Base-by-base conservation (phyloP, 306 rosid genomes). In the Prunus padus region DNA sequence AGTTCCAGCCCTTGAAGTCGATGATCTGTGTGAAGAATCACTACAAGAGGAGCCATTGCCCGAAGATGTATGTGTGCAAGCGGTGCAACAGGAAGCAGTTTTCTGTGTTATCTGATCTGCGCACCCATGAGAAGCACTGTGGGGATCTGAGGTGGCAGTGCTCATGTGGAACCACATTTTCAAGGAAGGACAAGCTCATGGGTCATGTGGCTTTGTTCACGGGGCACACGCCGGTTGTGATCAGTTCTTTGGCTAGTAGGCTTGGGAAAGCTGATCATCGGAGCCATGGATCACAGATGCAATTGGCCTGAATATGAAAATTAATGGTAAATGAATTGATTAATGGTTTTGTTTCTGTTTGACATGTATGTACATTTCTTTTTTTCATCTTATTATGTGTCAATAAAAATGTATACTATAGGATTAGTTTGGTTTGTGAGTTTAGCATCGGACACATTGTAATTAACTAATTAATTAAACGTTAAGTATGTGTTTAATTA, bases 121-220 rank as follows among this genome's bases (percentile, higher is more conserved):
- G 97, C 71, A 92, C 97, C 2, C 98, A 95, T 71, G 98, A 95
- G 87, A 95, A 95, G 82, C 97, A 95, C 71, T 95, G 98, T 76
- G 98, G 98, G 73, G 89, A 92, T 77, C 80, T 87, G 15, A 90
- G 88, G 76, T 95, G 97, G 97, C 84, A 81, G 65, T 95, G 98
- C 23, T 87, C 97, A 3, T 95, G 98, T 76, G 98, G 97, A 25
- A 92, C 97, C 8, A 90, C 97, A 0, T 95, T 95, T 80, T 95
- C 97, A 4, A 86, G 97, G 85, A 95, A 95, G 59, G 97, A 95
- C 76, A 95, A 95, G 83, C 96, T 95, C n/a, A 78, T 89, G 92
- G 96, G 97, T 3, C 98, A 95, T 65, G 89, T 90, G 23, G 78
- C 90, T 72, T 86, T 95, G 93, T 95, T 95, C 65, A 65, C 82